Percentiles rank a stretch among this genome's conserved stretches.
phyloP scores from a whole-genome alignment of 768 basidiomycete species.

The Mycena indigotica region DNA sequence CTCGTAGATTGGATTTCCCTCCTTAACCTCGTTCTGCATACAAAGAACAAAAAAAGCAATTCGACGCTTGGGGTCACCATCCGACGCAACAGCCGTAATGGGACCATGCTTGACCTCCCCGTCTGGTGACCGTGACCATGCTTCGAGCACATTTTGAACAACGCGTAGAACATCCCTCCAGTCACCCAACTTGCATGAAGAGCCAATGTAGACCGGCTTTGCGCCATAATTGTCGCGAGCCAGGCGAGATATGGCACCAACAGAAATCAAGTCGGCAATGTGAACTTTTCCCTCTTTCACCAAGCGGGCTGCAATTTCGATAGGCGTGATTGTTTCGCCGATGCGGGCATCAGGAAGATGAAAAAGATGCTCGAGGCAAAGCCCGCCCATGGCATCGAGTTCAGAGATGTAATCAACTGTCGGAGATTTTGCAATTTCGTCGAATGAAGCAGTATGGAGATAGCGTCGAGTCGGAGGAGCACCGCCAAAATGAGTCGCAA shows the following conservation, averaged over 20 bases:
- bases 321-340: not conserved
- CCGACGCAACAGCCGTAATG: constrained; percentile 20
- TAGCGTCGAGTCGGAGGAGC: not conserved
- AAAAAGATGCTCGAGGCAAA: not conserved
- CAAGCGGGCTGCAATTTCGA: not conserved
- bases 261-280: constrained; percentile 20
- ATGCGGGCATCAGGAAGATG: not conserved
- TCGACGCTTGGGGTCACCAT: constrained; percentile 26
- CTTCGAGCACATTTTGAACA: constrained; percentile 5
- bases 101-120: constrained; percentile 14
- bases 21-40: constrained; percentile 14
- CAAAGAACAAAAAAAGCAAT: constrained; percentile 16
- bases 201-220: constrained; percentile 18
- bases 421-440: not conserved
- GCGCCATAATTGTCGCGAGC: constrained; percentile 19
- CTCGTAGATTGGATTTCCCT: constrained; percentile 12
- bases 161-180: constrained; percentile 8
- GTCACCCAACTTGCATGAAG: constrained; percentile 23
- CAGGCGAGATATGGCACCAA: constrained; percentile 22
- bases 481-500: not conserved
- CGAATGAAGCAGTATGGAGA: not conserved
- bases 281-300: constrained; percentile 17
- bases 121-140: constrained; percentile 14
- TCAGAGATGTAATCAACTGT: not conserved
- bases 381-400: not conserved